Evolutionary conservation across 2,329 filamentous ascomycete species (phyloP).

Genomic region (Paecilomyces fulvus): DNA sequence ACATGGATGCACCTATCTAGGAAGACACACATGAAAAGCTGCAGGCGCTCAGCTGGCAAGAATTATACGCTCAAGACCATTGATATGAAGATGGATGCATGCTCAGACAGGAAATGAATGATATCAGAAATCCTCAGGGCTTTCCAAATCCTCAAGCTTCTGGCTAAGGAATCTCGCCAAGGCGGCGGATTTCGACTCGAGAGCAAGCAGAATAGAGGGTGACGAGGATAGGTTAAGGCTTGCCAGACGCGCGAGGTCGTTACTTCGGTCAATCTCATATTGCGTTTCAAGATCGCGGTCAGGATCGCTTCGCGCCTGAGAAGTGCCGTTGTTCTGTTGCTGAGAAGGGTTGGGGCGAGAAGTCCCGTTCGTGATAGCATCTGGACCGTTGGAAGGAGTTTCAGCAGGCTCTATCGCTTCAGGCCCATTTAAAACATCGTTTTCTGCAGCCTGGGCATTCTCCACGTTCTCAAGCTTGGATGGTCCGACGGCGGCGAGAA

Average conservation of each 20-base stretch:
- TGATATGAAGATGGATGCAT: neutral
- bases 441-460: neutral
- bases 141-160: conserved; percentile 32
- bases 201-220: conserved; percentile 30
- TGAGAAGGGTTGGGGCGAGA: neutral
- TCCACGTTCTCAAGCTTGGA: conserved; percentile 15
- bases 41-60: neutral
- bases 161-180: conserved; percentile 32
- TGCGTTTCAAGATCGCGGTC: conserved; percentile 26
- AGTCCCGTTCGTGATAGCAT: neutral
- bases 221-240: conserved; percentile 32
- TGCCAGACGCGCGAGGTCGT: conserved; percentile 30
- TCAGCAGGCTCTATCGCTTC: conserved; percentile 1
- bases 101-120: neutral
- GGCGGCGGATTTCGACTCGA: conserved; percentile 36
- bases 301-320: neutral
- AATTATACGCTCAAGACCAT: neutral
- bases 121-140: conserved; percentile 33
- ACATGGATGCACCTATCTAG: neutral
- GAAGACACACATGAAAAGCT: neutral
- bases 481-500: conserved; percentile 33
- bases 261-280: conserved; percentile 32
- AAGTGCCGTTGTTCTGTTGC: neutral
- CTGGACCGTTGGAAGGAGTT: conserved; percentile 4
- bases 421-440: neutral